Base-by-base conservation (phyloP, 2,329 filamentous ascomycete species). In the Alternaria atra region DNA sequence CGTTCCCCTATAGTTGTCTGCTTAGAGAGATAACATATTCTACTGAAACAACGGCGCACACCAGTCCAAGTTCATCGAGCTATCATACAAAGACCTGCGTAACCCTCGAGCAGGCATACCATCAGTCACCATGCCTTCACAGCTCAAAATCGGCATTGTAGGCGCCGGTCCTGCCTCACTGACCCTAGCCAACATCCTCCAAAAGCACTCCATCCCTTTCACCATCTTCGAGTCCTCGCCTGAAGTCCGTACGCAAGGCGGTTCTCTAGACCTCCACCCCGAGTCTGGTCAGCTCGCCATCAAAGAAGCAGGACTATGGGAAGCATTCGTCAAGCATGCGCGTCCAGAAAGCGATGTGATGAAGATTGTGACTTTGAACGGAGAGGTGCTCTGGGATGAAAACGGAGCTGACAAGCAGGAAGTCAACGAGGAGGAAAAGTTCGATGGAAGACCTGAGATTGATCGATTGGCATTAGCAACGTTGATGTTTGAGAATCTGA, bases 271-370 rank as follows among this genome's bases (percentile, higher is more conserved):
- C 66, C 73, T 89, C 8, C 85, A 88, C 63, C 81, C 80, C 0
- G 64, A 76, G 3, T 83, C 82, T 1, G 86, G 86, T 0, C 81
- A 87, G 32, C 75, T 78, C 4, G 85, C 85, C 0, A 69, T 88
- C 48, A 81, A 80, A 53, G 81, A 84, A 57, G 84, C 84, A 4
- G 81, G 80, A 0, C 73, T 88, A 6, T 84, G 79, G 71, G 80
- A 83, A 1, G 77, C 82, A 32, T 88, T 87, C 71, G 65, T 78
- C n/a, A 77, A 81, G 61, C 63, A 82, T 53, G 83, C 84, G 2
- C 82, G 85, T 39, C 84, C 84, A 43, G 85, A 87, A 61, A 81
- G 82, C 56, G 84, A 87, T 55, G 82, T 81, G 30, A 62, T 84
- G 56, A 79, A 83, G 48, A 74, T 87, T 7, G 76, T 83, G 10